Base-by-base conservation (phyloP, 2,329 filamentous ascomycete species). In the Stachybotrys chartarum region DNA sequence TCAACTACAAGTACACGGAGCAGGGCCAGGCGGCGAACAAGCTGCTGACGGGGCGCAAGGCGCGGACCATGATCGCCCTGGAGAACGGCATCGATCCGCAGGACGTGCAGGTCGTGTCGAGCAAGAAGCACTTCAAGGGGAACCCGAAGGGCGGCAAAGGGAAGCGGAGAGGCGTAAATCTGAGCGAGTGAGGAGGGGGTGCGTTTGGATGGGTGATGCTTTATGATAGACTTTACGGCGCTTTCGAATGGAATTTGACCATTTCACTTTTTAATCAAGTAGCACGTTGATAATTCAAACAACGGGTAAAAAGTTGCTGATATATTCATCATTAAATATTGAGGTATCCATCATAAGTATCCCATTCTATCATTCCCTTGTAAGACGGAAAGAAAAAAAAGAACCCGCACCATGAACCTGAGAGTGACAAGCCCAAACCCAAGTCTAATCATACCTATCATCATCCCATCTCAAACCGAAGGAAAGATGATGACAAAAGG, bases 41-140 rank as follows among this genome's bases (percentile, higher is more conserved):
- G 75, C 78, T 87, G 59, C 73, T 97, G 50, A 90, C 83, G 17
- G 92, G 92, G 0, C 81, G 94, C 58, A 99, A 99, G 72, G 82
- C 90, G 52, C 85, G 85, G 66, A 79, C 87, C 45, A 83, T 97
- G 77, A 77, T 90, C 52, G 93, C 93, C 11, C 68, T 97, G 58
- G 91, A 97, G 75, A 90, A 87, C 57, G 89, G 90, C 14, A 70
- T 97, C 42, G 91, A 97, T 65, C 86, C 89, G 1, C 87, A 86
- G 57, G 93, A 97, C 56, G 74, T 94, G 61, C 75, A 79, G 70
- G 64, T 81, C 56, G 77, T 78, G 56, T 77, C 77, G 53, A 82
- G 86, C 56, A 99, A 99, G 83, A 97, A 97, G 77, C 94, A 99
- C 73, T 94, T 91, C 72, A 96, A 96, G 75, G 87, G 83, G n/a